Percentiles rank a stretch among this genome's conserved stretches.
These are phyloP conservation scores for Solanum bulbocastanum DNA, from an alignment of 257 asterid genomes.

Conservation along the genomic window DNA sequence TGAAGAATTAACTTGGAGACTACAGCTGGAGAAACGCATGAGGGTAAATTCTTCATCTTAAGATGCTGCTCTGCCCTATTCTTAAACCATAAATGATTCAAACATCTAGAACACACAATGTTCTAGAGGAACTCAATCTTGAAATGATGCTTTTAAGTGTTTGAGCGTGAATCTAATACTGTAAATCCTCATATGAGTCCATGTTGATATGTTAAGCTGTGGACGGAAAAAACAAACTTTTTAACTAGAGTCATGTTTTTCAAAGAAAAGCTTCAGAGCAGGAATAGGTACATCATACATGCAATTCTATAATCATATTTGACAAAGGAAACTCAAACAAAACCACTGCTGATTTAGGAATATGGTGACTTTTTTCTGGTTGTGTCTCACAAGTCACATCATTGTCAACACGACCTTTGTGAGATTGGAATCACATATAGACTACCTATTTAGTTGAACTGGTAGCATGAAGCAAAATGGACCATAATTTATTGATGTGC, in stretches of 20 bases:
- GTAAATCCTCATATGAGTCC: not conserved
- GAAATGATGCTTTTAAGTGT: not conserved
- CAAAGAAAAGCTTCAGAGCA: not conserved
- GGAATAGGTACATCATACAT: not conserved
- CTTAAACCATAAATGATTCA: not conserved
- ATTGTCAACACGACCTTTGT: not conserved
- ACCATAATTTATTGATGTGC: not conserved
- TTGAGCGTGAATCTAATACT: not conserved
- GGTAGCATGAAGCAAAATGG: not conserved
- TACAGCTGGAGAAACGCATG: slow-evolving; percentile 10
- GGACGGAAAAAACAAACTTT: not conserved
- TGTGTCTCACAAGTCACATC: not conserved
- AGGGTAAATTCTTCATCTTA: slow-evolving; percentile 1
- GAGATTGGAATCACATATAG: not conserved
- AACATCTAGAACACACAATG: not conserved
- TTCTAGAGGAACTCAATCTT: not conserved
- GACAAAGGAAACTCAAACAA: not conserved
- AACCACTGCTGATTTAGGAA: not conserved
- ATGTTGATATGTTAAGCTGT: not conserved
- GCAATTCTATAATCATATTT: not conserved
- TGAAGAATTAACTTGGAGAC: slow-evolving; percentile 6
- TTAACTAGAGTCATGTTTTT: not conserved
- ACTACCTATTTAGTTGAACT: not conserved
- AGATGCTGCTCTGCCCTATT: not conserved
- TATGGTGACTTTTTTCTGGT: not conserved